Conservation (phyloP, 495 filamentous ascomycete genomes). For the Penicillium cinerascens region DNA sequence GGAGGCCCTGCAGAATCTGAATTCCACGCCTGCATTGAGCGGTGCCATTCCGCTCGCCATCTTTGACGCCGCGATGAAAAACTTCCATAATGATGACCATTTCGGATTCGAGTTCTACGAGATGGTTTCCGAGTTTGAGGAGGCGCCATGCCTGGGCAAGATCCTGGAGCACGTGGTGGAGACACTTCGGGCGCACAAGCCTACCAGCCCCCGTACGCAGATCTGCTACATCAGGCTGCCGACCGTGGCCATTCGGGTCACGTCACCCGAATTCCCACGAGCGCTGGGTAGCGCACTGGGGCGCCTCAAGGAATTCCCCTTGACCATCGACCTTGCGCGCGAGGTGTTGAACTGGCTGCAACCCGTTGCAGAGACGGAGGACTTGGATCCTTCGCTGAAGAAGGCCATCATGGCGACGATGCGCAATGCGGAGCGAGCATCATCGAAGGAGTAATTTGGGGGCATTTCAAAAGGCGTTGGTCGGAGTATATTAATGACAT, state of each 20-base stretch:
- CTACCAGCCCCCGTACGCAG: slow-evolving; percentile 55
- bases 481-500: slow-evolving; percentile 9
- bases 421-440: slow-evolving; percentile 34
- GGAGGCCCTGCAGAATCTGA: slow-evolving; percentile 57
- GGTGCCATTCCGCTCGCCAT: slow-evolving; percentile 91
- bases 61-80: slow-evolving; percentile 81
- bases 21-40: slow-evolving; percentile 74
- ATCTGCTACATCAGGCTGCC: slow-evolving; percentile 70
- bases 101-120: slow-evolving; percentile 76
- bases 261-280: slow-evolving; percentile 67
- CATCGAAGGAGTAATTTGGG: slow-evolving; percentile 18
- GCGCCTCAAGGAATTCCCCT: slow-evolving; percentile 47
- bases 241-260: slow-evolving; percentile 58
- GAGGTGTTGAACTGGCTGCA: slow-evolving; percentile 61
- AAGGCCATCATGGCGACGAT: slow-evolving; percentile 62
- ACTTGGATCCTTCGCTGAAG: slow-evolving; percentile 62
- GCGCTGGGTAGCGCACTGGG: slow-evolving; percentile 62
- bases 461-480: slow-evolving; percentile 14
- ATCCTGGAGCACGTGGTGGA: slow-evolving; percentile 76
- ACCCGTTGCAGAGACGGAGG: slow-evolving; percentile 48
- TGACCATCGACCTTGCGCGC: slow-evolving; percentile 42
- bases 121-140: slow-evolving; percentile 65
- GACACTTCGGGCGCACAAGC: slow-evolving; percentile 54
- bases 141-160: slow-evolving; percentile 58
- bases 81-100: slow-evolving; percentile 57